A percentile compares a stretch with the other conserved stretches of the same genome.
Evolutionary conservation across 2,329 filamentous ascomycete genomes (phyloP).

Genomic region (Neofusicoccum kwambonambiense): DNA sequence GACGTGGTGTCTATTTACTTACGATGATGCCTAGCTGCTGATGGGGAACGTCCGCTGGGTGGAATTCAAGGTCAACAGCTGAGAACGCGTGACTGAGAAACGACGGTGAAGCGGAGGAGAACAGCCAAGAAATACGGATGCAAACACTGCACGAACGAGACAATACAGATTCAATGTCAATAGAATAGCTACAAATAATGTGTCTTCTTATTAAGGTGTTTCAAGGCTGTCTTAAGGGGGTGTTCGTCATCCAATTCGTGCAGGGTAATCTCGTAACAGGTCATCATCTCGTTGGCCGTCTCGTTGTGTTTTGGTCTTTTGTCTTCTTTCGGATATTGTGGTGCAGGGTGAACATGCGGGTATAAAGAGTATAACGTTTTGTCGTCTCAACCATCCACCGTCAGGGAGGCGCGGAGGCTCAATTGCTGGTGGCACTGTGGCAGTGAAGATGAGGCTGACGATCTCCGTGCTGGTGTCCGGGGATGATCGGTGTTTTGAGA

Average conservation of each 20-base stretch:
- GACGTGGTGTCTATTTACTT: background rate
- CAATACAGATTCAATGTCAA: slow-evolving; percentile 7
- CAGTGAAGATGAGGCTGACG: background rate
- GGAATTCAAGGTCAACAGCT: background rate
- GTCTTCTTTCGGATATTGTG: background rate
- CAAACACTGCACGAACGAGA: background rate
- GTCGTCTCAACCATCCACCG: background rate
- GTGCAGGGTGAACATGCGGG: background rate
- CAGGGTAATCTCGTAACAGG: slow-evolving; percentile 5
- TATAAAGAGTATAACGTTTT: background rate
- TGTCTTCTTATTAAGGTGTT: slow-evolving; percentile 9
- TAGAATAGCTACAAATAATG: slow-evolving; percentile 7
- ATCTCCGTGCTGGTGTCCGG: background rate
- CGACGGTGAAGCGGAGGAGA: background rate
- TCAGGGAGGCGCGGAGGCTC: background rate
- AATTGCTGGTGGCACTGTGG: background rate
- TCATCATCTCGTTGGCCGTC: slow-evolving; percentile 1
- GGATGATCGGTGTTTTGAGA: background rate
- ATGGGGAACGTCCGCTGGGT: background rate
- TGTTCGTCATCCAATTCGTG: slow-evolving; percentile 4
- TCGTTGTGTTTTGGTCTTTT: background rate
- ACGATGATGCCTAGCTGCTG: background rate
- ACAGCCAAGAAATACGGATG: background rate
- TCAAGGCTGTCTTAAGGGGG: slow-evolving; percentile 11
- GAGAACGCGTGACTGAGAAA: no score